Evolutionary conservation across 108 stramenopile species (phyloP), one percentile per base, ranked within the genome.

Genomic region (Aureococcus anophagefferens): DNA sequence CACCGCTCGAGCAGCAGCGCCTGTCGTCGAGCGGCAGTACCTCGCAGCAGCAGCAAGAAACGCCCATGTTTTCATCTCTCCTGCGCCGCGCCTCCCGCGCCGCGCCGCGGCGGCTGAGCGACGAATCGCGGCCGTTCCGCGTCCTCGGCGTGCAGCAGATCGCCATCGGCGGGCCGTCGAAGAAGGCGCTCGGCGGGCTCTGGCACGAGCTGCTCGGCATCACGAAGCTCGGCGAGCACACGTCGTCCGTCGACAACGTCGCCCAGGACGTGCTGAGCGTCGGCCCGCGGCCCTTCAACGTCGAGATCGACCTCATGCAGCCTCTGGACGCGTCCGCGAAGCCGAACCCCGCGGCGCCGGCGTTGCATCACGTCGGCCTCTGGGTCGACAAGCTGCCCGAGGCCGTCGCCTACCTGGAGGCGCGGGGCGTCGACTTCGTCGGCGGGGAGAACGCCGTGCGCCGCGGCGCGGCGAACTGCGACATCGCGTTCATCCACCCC

Each of bases 401-500:
- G 17, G 91, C 91, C n/a, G 91, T 93, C 28, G 72, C 82, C 46
- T 91, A 90, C 90, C 91, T 98, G 83, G 71, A 87, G 72, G 63
- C 35, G 46, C 74, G 92, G 66, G 94, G 91, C 62, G 84, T 93
- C 64, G 82, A 88, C 7, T 94, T 94, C 78, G 87, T 92, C 18
- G 91, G 91, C 17, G 87, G 93, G 75, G n/a, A n/a, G n/a, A n/a
- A n/a, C 29, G 95, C 91, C 63, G 96, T 98, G 68, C 86, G 98
- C 32, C 84, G 83, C 78, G 98, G 98, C 34, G 98, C 96, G 9
- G 77, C 90, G 9, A 96, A 96, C 17, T 88, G 96, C 76, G 84
- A 96, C 76, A 93, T 98, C 35, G 86, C 89, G 29, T 98, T 98
- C 68, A 94, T 98, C 67, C 98, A 98, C 79, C 98, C 98, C 9